Base-by-base conservation (phyloP, 1,284 basidiomycete genomes). In the Rhodotorula sp. region DNA sequence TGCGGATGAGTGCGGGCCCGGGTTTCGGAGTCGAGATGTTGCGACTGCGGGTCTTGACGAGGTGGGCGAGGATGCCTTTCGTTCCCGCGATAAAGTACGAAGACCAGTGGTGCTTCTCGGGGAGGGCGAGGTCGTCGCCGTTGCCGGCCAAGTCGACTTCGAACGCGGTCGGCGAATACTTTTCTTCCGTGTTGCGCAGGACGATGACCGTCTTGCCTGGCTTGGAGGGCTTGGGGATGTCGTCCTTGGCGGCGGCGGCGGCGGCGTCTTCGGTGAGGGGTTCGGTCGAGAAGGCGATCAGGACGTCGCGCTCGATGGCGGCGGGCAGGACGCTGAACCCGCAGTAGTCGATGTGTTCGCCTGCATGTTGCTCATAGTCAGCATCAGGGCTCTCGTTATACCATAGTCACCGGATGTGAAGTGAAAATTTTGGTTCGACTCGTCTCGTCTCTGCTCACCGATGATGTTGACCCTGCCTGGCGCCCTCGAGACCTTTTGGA, bases 291-390 rank as follows among this genome's bases (percentile, higher is more conserved):
- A 68, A 89, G 0, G 92, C 92, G 74, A 94, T 89, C 56, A 94
- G 83, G 73, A 94, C 89, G 81, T 93, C 92, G 68, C 87, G 87
- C 76, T 93, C 92, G 62, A 94, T 86, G 1, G 92, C 92, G 19
- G 89, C 86, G 14, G 92, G 92, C 47, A 94, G 85, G 19, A 92
- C 91, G 5, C 88, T 88, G 62, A 74, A 70, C 61, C 77, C 70
- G 78, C 81, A 81, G 79, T 94, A 94, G 82, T 94, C 92, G 79
- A 94, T 90, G 80, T 95, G 92, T 81, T 93, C 92, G 58, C 91
- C 90, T 86, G 84, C 71, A 67, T 62, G n/a, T 18, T 7, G 1
- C 6, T 34, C 34, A 34, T 34, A 34, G 34, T 34, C 34, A 34
- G 34, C 34, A 34, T 7, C 34, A 34, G 8, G 28, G 28, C 3